Base-by-base conservation (phyloP, 345 rosid species). In the Orychophragmus violaceus region DNA sequence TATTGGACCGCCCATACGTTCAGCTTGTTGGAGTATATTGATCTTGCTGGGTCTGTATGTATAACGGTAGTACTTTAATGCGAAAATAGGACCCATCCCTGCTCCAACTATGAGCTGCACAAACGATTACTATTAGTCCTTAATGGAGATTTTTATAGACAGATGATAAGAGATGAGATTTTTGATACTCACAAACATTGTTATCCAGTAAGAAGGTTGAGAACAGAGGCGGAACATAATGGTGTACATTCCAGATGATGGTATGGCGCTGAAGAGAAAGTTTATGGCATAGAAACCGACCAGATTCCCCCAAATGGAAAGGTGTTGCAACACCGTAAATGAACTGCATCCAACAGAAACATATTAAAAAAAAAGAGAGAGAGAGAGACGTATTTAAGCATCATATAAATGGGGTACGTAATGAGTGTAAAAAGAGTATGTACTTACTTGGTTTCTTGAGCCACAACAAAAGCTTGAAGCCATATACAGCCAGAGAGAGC, bases 401-500 rank as follows among this genome's bases (percentile, higher is more conserved):
- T 45, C 27, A 51, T 3, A 8, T 9, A 9, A 61, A 44, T 8
- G 25, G 0, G 8, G 49, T 19, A 27, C 11, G 14, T 24, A 33
- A 52, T 70, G 10, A 9, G 62, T 23, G 35, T 21, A 42, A 24
- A 44, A 68, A 30, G 5, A 78, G 29, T 17, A 42, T 88, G 68
- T 87, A 88, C 97, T 87, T 87, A 88, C 97, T 87, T 94, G 75
- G 99, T 94, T 83, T 94, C 99, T 44, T 88, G 62, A 57, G 91
- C 76, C 66, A 94, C 90, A 64, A 94, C 97, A 62, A 90, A 90
- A 36, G 97, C 99, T 80, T 94, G 99, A 79, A 94, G 80, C 97
- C 99, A 94, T 76, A 94, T 89, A 75, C 91, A 88, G 69, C 99
- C 97, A 10, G 99, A 90, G 62, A 94, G 95, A 37, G 91, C 99